These are phyloP conservation scores for Avena sativa DNA, from an alignment of 176 grass and related monocot species.

Conservation along the genomic window DNA sequence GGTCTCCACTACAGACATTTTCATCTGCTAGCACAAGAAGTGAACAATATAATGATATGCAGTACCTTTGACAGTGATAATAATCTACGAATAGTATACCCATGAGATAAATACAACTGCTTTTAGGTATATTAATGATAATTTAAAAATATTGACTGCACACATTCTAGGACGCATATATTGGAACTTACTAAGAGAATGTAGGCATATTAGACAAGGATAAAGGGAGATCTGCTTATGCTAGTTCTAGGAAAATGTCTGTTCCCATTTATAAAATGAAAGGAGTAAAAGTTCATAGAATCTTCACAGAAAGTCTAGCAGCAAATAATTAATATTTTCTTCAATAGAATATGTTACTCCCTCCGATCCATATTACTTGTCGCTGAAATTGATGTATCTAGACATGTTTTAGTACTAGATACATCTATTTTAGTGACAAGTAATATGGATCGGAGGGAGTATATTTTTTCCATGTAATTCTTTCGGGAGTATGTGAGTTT, in stretches of 20 bases:
- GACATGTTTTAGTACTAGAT: too few species aligned
- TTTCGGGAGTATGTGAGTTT: conserved; percentile 27
- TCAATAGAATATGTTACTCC: conserved; percentile 21
- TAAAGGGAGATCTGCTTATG: conserved; percentile 65
- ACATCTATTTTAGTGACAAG: too few species aligned
- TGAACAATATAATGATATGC: conserved; percentile 10
- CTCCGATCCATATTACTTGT: too few species aligned
- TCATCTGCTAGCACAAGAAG: not conserved
- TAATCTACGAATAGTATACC: not conserved
- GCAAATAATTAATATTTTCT: not conserved
- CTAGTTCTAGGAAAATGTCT: conserved; percentile 61
- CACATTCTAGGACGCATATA: not conserved
- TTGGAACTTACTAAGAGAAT: conserved; percentile 75
- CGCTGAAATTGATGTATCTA: too few species aligned
- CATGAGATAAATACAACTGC: not conserved
- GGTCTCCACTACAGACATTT: not conserved
- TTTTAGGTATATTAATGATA: conserved; percentile 20
- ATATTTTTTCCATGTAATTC: conserved; percentile 34
- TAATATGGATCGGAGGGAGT: too few species aligned
- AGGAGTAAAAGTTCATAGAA: conserved; percentile 29
- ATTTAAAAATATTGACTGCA: not conserved
- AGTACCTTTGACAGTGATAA: not conserved
- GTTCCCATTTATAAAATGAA: conserved; percentile 6
- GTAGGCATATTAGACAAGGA: conserved; percentile 89
- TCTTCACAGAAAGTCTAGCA: conserved; percentile 26